Evolutionary conservation across 108 stramenopile species (phyloP).

Genomic region (Conticribra guillardii): DNA sequence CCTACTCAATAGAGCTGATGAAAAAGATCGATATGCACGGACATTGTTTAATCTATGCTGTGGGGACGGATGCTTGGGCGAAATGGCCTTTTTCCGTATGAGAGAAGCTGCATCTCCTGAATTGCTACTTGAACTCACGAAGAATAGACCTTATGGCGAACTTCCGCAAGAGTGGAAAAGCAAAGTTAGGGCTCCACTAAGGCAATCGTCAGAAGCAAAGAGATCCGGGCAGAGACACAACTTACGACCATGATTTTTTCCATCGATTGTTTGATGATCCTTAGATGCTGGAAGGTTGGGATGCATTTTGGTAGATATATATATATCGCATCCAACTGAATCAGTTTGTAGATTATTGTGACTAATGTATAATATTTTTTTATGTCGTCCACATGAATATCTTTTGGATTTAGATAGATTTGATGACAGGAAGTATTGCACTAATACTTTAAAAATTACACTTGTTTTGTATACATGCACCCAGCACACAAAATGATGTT

Average conservation of each 20-base stretch:
- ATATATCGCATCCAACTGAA: too few relatives aligned
- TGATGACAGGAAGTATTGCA: too few relatives aligned
- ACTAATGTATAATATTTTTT: too few relatives aligned
- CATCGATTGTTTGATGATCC: too few relatives aligned
- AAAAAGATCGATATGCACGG: slow-evolving; percentile 43
- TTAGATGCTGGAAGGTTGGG: too few relatives aligned
- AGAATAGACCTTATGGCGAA: slow-evolving; percentile 43
- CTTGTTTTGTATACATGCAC: too few relatives aligned
- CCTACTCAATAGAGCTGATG: slow-evolving; percentile 43
- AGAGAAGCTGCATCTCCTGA: slow-evolving; percentile 52
- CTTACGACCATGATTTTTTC: background rate
- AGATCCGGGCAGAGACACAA: background rate
- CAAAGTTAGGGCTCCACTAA: slow-evolving; percentile 38
- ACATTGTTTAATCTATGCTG: slow-evolving; percentile 50
- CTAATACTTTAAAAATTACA: too few relatives aligned
- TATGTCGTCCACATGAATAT: too few relatives aligned
- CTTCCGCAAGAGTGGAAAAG: slow-evolving; percentile 65
- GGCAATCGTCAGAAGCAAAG: background rate
- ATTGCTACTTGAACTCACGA: slow-evolving; percentile 55
- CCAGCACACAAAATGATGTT: too few relatives aligned
- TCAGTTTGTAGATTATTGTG: too few relatives aligned
- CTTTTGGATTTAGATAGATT: too few relatives aligned
- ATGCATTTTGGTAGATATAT: too few relatives aligned
- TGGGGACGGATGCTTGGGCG: slow-evolving; percentile 65
- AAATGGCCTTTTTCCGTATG: slow-evolving; percentile 65